These are phyloP conservation scores for Hortaea sp. DNA, from an alignment of 2,329 filamentous ascomycete genomes.

Conservation along the genomic window DNA sequence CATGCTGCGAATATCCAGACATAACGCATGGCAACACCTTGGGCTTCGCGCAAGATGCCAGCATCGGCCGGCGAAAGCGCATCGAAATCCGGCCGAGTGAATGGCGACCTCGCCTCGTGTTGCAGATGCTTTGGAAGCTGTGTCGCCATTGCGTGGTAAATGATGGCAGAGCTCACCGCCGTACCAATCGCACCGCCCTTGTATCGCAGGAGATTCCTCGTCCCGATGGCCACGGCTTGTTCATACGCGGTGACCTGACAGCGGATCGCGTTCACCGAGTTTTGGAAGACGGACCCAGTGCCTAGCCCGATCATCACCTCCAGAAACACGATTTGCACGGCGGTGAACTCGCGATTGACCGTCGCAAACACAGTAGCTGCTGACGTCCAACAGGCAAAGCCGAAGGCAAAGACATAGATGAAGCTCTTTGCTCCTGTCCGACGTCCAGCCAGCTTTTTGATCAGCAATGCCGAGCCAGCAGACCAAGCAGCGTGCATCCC, in stretches of 20 bases:
- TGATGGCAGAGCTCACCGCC: slow-evolving; percentile 1
- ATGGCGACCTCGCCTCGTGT: background rate
- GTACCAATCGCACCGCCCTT: slow-evolving; percentile 15
- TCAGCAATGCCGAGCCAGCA: background rate
- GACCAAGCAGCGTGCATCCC: slow-evolving; percentile 7
- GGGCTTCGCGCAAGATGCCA: background rate
- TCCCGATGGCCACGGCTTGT: slow-evolving; percentile 11
- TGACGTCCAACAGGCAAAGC: slow-evolving; percentile 11
- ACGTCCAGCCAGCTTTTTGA: background rate
- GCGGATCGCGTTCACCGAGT: slow-evolving; percentile 14
- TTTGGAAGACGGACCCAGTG: slow-evolving; percentile 15
- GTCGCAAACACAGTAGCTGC: slow-evolving; percentile 7
- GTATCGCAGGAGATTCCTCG: slow-evolving; percentile 14
- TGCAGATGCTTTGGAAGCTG: background rate
- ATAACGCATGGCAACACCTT: background rate
- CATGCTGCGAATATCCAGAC: background rate
- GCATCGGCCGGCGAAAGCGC: background rate
- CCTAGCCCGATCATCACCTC: slow-evolving; percentile 12
- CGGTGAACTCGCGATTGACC: background rate
- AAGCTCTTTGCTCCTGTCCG: slow-evolving; percentile 8
- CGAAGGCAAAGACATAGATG: slow-evolving; percentile 9
- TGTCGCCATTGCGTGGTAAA: background rate
- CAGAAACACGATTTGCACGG: slow-evolving; percentile 5
- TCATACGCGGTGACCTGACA: slow-evolving; percentile 10
- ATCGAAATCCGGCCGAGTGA: background rate